These are phyloP conservation scores for Mycosarcoma mackinlayi DNA, from an alignment of 1,284 basidiomycete species.

Conservation along the genomic window DNA sequence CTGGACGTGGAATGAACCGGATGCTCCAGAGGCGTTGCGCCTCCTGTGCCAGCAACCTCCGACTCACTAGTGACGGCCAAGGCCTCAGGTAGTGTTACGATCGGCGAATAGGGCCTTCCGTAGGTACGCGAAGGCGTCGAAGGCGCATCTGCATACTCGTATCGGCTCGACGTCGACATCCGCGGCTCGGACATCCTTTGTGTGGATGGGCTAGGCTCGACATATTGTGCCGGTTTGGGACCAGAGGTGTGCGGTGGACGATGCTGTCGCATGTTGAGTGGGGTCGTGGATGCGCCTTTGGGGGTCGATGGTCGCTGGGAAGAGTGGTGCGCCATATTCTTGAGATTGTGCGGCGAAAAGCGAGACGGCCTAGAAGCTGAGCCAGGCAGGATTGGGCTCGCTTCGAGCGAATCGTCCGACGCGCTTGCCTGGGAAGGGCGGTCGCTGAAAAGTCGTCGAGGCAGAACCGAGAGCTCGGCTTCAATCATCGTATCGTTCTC, in stretches of 20 bases:
- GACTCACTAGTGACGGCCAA: too few relatives aligned
- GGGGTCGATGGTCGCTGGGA: conserved; percentile 23
- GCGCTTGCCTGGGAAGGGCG: conserved; percentile 1
- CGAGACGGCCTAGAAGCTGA: conserved; percentile 8
- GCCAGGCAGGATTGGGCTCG: conserved; percentile 17
- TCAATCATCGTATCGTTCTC: conserved; percentile 20
- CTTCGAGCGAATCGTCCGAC: conserved; percentile 21
- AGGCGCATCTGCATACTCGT: not conserved
- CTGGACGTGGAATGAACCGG: conserved; percentile 3
- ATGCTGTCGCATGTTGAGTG: conserved; percentile 30
- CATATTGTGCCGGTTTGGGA: conserved; percentile 27
- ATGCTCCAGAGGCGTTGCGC: conserved; percentile 19
- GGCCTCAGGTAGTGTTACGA: not conserved
- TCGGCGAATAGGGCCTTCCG: not conserved
- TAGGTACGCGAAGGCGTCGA: conserved; percentile 23
- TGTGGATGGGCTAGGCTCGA: conserved; percentile 41
- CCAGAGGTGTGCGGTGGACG: conserved; percentile 38
- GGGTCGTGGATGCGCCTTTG: conserved; percentile 29
- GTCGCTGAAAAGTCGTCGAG: conserved; percentile 28
- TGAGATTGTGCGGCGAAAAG: conserved; percentile 40
- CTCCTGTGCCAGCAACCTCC: not conserved
- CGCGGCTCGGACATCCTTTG: conserved; percentile 33
- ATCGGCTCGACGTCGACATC: conserved; percentile 1
- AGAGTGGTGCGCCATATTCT: conserved; percentile 30
- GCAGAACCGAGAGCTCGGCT: conserved; percentile 14